Evolutionary conservation across 257 asterid species (phyloP), one percentile per base, ranked within the genome.

Genomic region (Penstemon davidsonii): DNA sequence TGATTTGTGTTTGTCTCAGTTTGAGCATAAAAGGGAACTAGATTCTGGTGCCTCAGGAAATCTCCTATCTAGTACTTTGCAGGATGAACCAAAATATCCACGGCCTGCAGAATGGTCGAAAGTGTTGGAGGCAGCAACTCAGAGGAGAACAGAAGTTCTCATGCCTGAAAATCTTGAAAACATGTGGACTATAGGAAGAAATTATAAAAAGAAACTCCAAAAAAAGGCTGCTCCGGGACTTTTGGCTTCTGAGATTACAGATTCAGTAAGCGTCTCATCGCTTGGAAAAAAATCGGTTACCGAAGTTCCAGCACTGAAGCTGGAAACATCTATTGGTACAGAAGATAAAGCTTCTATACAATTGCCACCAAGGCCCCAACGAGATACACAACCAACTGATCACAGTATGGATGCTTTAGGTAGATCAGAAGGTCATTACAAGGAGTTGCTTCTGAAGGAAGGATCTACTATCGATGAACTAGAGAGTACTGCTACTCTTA

Each of bases 131-230:
- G 98, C 98, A 67, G 96, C 95, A 50, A 82, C 85, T 54, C 95
- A 79, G 79, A 89, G 98, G 82, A 85, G 98, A 83, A 79, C 90
- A 67, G 98, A 91, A 80, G 96, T 91, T 76, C 86, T 91, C 68
- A 86, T 60, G 87, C 98, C 98, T 55, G 96, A 91, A 81, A 91
- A 91, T 81, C 96, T 91, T 69, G 98, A 91, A 70, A 89, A 87
- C 82, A 87, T 91, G 95, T 91, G 98, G 98, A 68, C 95, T 37
- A 89, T 83, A 33, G 98, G 98, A 73, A 83, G 95, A 82, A 81
- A 91, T 78, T 89, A 91, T 61, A 89, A 84, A 75, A 87, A 83
- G 80, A 83, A 79, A 62, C 76, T 85, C 64, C 85, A 76, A 50
- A 87, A 85, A 73, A 84, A 73, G 51, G 60, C 80, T 68, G 70